Evolutionary conservation across 495 filamentous ascomycete species (phyloP).

Genomic region (Tuber indicum): DNA sequence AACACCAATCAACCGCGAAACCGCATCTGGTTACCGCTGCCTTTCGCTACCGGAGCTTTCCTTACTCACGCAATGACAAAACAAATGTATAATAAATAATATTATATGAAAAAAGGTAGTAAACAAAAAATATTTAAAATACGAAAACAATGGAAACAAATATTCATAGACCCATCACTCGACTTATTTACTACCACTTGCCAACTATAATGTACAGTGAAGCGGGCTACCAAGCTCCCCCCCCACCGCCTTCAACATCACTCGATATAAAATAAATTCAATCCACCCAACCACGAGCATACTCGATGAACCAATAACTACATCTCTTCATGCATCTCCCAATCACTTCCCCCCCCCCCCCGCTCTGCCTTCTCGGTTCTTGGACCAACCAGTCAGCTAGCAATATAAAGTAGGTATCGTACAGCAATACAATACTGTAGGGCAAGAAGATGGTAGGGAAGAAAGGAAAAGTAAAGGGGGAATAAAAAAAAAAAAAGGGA

Average conservation of each 20-base stretch:
- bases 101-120: constrained; percentile 16
- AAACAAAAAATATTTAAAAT: background rate
- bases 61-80: background rate
- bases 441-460: background rate
- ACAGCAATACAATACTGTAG: background rate
- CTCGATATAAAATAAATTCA: background rate
- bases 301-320: background rate
- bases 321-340: background rate
- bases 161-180: constrained; percentile 20
- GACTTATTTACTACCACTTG: constrained; percentile 17
- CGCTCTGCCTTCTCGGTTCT: background rate
- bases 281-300: background rate
- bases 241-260: constrained; percentile 18
- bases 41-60: background rate
- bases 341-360: background rate
- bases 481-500: background rate
- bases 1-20: constrained; percentile 18
- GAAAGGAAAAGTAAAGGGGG: background rate
- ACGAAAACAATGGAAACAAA: constrained; percentile 6
- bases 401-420: constrained; percentile 1
- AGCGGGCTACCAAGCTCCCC: constrained; percentile 2
- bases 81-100: constrained; percentile 4
- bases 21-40: background rate
- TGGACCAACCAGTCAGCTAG: background rate
- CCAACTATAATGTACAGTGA: background rate